A percentile compares a stretch with the other conserved stretches of the same genome.
These are phyloP conservation scores for Hypoxylon sp. DNA, from an alignment of 2,329 filamentous ascomycete genomes.

Conservation along the genomic window DNA sequence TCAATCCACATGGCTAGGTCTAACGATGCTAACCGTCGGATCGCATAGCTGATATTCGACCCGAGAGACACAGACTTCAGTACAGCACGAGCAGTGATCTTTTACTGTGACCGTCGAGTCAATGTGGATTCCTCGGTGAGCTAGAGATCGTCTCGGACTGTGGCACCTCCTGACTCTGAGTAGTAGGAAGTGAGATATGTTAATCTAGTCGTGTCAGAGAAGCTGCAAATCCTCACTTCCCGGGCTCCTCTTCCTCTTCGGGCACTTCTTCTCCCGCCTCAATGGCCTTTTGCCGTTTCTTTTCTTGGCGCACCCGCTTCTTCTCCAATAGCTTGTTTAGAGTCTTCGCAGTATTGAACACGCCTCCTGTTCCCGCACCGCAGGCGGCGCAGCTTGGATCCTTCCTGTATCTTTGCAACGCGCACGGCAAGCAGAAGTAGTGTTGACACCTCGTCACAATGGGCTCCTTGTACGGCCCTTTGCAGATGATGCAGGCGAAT, in stretches of 20 bases:
- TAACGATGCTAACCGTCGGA: slow-evolving; percentile 3
- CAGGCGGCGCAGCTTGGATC: slow-evolving; percentile 90
- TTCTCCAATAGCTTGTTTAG: slow-evolving; percentile 84
- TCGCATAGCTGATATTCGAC: neutral
- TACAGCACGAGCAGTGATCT: neutral
- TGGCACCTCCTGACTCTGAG: neutral
- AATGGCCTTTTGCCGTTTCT: slow-evolving; percentile 67
- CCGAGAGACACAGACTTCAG: neutral
- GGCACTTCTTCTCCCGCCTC: slow-evolving; percentile 66
- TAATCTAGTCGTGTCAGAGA: neutral
- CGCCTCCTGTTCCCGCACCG: slow-evolving; percentile 85
- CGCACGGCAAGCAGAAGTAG: slow-evolving; percentile 95
- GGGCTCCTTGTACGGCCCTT: slow-evolving; percentile 81
- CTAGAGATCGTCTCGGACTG: neutral
- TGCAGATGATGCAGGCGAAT: slow-evolving; percentile 91
- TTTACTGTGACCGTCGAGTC: neutral
- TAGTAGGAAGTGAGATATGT: neutral
- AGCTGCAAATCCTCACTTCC: slow-evolving; percentile 32
- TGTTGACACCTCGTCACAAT: slow-evolving; percentile 93
- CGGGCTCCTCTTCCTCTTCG: slow-evolving; percentile 59
- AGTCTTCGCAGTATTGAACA: slow-evolving; percentile 90
- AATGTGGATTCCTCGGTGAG: neutral
- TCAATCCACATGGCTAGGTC: slow-evolving; percentile 4
- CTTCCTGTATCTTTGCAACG: slow-evolving; percentile 86
- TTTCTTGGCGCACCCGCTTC: slow-evolving; percentile 74